A percentile compares a stretch with the other conserved stretches of the same genome.
phyloP scores from a whole-genome alignment of 345 rosid species.

The thale cress (Arabidopsis thaliana) region TAIR10.1 NC_003076.8:4203001-4203500 shows the following conservation, averaged over 20 bases:
- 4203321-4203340: constrained; percentile 49
- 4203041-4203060: not conserved
- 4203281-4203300: constrained; percentile 33
- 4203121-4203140: constrained; percentile 4
- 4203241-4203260: not conserved
- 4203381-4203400: constrained; percentile 50
- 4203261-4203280: constrained; percentile 7
- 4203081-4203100: not conserved
- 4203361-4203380: constrained; percentile 48
- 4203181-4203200: not conserved
- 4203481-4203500: constrained; percentile 46
- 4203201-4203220: not conserved
- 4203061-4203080: constrained; percentile 22
- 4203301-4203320: constrained; percentile 44
- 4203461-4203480: constrained; percentile 41
- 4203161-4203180: not conserved
- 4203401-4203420: constrained; percentile 43
- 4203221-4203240: not conserved
- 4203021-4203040: constrained; percentile 36
- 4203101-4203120: not conserved
- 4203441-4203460: constrained; percentile 47
- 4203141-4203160: not conserved
- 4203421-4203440: constrained; percentile 42
- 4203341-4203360: constrained; percentile 43
- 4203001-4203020: constrained; percentile 43